Evolutionary conservation across 768 basidiomycete species (phyloP).

Genomic region (Kwoniella mangroviensis): DNA sequence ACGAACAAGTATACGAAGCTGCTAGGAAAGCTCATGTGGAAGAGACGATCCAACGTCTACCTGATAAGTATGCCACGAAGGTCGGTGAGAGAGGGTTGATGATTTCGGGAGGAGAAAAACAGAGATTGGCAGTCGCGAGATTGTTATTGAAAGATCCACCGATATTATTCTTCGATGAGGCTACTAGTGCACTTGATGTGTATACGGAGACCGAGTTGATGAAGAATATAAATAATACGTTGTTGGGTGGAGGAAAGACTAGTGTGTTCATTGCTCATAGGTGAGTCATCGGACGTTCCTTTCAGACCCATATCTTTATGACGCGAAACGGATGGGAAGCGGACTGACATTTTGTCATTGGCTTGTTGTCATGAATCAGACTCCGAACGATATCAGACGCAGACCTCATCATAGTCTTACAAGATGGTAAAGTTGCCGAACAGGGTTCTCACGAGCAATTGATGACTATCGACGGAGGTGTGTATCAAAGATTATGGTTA

Average conservation of each 20-base stretch:
- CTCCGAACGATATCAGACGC: conserved; percentile 37
- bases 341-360: too few relatives aligned
- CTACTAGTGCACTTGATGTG: conserved; percentile 93
- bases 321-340: too few relatives aligned
- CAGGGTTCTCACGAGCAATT: conserved; percentile 91
- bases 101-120: conserved; percentile 99
- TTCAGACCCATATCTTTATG: too few relatives aligned
- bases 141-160: conserved; percentile 91
- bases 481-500: conserved; percentile 58
- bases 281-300: conserved; percentile 66
- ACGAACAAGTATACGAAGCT: conserved; percentile 85
- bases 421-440: conserved; percentile 87
- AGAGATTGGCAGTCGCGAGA: conserved; percentile 90
- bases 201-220: conserved; percentile 94
- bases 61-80: conserved; percentile 83
- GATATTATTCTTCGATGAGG: conserved; percentile 97
- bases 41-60: conserved; percentile 74
- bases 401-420: conserved; percentile 93
- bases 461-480: conserved; percentile 65
- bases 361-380: not conserved
- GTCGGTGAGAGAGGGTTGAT: conserved; percentile 96
- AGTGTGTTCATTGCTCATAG: conserved; percentile 95
- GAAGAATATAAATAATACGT: conserved; percentile 82
- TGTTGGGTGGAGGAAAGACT: conserved; percentile 79
- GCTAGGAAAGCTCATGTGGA: conserved; percentile 87